Conservation (phyloP, 1,284 basidiomycete species). For the Irpex sp. region DNA sequence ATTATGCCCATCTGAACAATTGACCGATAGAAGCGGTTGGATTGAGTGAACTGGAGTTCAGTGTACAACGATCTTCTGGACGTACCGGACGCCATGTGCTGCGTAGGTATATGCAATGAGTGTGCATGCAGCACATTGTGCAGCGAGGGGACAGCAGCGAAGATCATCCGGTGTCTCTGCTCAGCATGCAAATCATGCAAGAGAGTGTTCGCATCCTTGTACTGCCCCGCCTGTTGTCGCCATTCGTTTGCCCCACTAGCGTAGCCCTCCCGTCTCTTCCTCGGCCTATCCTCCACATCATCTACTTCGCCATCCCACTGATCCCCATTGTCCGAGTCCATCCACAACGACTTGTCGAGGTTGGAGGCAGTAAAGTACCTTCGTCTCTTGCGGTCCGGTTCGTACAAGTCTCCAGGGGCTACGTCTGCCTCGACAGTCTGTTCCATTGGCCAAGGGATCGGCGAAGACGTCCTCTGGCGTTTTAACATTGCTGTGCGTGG, state of each 20-base stretch:
- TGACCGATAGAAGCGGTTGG: neutral
- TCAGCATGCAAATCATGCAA: conserved; percentile 66
- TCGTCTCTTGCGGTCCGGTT: conserved; percentile 31
- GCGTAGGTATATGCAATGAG: neutral
- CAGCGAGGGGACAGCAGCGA: conserved; percentile 16
- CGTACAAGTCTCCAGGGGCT: conserved; percentile 20
- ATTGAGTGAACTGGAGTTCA: neutral
- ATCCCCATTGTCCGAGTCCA: conserved; percentile 25
- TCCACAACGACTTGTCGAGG: neutral
- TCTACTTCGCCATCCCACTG: conserved; percentile 19
- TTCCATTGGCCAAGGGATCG: conserved; percentile 39
- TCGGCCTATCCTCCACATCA: neutral
- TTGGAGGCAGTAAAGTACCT: conserved; percentile 26
- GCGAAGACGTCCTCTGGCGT: conserved; percentile 55
- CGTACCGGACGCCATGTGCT: neutral
- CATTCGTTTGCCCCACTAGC: conserved; percentile 15
- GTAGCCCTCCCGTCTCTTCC: neutral
- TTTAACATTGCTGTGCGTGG: conserved; percentile 52
- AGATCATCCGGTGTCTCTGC: conserved; percentile 56
- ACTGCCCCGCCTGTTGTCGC: conserved; percentile 31
- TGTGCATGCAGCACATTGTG: neutral
- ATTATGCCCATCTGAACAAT: neutral
- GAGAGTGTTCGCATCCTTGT: conserved; percentile 56
- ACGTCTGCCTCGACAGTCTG: conserved; percentile 23
- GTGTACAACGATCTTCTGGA: neutral